A percentile compares a stretch with the other conserved stretches of the same genome.
phyloP scores from a whole-genome alignment of 2,329 filamentous ascomycete genomes.

The Diplodia scrobiculata region DNA sequence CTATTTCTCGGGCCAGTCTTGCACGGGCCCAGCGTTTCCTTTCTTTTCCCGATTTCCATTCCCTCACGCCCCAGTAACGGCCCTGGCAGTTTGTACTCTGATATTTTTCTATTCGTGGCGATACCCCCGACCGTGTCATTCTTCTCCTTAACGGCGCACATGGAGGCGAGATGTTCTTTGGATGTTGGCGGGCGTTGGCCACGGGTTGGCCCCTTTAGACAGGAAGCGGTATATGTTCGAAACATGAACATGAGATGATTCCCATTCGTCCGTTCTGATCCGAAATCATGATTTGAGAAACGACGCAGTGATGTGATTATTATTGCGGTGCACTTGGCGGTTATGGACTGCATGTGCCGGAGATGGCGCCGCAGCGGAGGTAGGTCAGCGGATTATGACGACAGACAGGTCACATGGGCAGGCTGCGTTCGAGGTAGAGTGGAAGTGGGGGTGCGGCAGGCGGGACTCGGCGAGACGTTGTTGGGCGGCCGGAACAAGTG shows the following conservation, averaged over 20 bases:
- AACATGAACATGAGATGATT: constrained; percentile 22
- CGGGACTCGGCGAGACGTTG: neutral
- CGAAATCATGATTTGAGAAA: constrained; percentile 7
- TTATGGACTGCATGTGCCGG: neutral
- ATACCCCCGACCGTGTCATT: constrained; percentile 25
- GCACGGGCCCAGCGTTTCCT: constrained; percentile 10
- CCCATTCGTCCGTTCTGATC: constrained; percentile 9
- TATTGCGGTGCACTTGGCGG: neutral
- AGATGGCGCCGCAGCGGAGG: neutral
- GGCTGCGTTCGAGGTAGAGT: constrained; percentile 17
- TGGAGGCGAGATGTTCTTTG: constrained; percentile 17
- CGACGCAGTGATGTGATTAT: constrained; percentile 17
- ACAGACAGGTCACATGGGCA: constrained; percentile 14
- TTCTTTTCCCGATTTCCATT: neutral
- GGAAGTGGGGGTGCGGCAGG: neutral
- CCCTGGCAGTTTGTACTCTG: constrained; percentile 2
- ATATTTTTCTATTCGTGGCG: constrained; percentile 18
- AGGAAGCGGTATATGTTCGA: constrained; percentile 18
- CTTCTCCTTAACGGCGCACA: constrained; percentile 14
- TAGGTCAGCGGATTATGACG: constrained; percentile 16
- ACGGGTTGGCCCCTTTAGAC: constrained; percentile 2
- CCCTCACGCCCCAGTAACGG: constrained; percentile 10
- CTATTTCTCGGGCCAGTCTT: constrained; percentile 9
- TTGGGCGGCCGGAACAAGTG: constrained; percentile 4
- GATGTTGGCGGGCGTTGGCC: constrained; percentile 8